phyloP scores from a whole-genome alignment of 345 rosid species.

The Eucalyptus pauciflora region DNA sequence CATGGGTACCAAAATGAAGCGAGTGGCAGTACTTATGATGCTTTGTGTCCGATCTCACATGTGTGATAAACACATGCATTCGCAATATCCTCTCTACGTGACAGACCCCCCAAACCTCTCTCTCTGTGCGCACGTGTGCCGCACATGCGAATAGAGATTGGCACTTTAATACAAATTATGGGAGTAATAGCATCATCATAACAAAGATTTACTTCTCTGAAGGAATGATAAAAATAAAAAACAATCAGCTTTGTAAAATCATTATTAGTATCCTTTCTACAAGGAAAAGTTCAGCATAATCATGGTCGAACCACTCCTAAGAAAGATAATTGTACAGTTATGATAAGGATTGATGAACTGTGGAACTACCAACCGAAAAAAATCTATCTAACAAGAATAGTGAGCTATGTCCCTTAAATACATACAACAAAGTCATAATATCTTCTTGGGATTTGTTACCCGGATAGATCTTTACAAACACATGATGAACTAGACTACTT shows the following conservation, averaged over 20 bases:
- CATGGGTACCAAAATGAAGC: background rate
- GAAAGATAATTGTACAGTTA: background rate
- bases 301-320: background rate
- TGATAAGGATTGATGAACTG: background rate
- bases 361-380: background rate
- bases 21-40: background rate
- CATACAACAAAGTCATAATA: background rate
- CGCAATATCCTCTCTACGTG: background rate
- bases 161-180: background rate
- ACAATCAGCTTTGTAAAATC: background rate
- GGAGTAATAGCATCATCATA: background rate
- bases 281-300: background rate
- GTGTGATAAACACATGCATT: background rate
- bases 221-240: background rate
- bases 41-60: background rate
- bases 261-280: background rate
- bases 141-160: background rate
- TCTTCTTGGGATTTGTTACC: background rate
- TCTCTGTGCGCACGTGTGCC: background rate
- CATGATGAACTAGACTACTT: background rate
- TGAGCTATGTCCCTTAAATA: background rate
- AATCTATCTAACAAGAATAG: background rate
- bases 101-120: background rate
- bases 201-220: background rate
- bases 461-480: background rate